Base-by-base conservation (phyloP, 2,329 filamentous ascomycete genomes). In the Colletotrichum musae region DNA sequence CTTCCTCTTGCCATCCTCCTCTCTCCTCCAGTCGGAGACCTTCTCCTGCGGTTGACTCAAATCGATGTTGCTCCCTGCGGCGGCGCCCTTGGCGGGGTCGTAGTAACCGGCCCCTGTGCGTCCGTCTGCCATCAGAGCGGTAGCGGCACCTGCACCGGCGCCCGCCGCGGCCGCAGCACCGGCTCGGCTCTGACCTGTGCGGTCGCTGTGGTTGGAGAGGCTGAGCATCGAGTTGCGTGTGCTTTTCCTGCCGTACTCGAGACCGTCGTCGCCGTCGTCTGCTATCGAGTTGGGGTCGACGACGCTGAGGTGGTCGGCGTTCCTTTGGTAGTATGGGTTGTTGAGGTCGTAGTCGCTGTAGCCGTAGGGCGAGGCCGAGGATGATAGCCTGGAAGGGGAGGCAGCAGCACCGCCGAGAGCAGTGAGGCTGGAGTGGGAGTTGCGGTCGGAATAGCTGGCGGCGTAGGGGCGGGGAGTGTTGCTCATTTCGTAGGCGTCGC, bases 191-290 rank as follows among this genome's bases (percentile, higher is more conserved):
- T 59, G 71, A 56, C 68, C 67, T 26, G 78, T 78, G 43, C 79
- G 79, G 56, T 77, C 76, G 71, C 80, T 86, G 65, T 73, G 60
- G 47, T 84, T 82, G 9, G 86, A 85, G 3, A 89, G 80, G 68
- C 88, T 89, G 43, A 92, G 80, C 78, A 91, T 87, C 43, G 92
- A 90, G 72, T 84, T 87, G 69, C 87, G 85, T 77, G 85, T 74
- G 78, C 80, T 77, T 56, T 79, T 82, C 26, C 32, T 43, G 12
- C 62, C 56, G 73, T 88, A 91, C 5, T 88, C 85, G 59, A 96
- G 86, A 1, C 92, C 94, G 77, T 97, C 95, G 75, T 97, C 95
- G 32, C 93, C 94, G 76, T 98, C 95, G 77, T 97, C 95, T 24
- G 88, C 88, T 72, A 97, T 95, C 15, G 91, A 90, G 75, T 93